Base-by-base conservation (phyloP, 805 yeast genomes). In the Nakazawaea ambrosiae region DNA sequence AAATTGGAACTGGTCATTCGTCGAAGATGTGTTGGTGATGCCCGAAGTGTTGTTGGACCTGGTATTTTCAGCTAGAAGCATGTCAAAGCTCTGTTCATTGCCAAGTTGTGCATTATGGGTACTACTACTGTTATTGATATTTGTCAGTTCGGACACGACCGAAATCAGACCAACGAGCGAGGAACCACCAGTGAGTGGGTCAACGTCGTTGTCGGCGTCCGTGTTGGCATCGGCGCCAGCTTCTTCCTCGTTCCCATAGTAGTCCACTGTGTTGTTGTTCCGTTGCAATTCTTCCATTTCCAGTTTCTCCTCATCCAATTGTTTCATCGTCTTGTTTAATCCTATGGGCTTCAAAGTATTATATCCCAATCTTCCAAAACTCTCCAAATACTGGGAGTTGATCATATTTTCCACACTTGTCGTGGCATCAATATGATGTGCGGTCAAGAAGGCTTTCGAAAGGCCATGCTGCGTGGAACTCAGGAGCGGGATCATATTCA, bases 331-430 rank as follows among this genome's bases (percentile, higher is more conserved):
- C 51, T 68, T 74, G 3, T 65, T 62, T 8, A 77, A 49, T 0
- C 87, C 88, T 9, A 80, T 65, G 0, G 88, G 87, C 31, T 62
- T 61, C 39, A 81, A 49, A 38, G 61, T 63, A 11, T 62, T 47
- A 53, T 61, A 65, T 0, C 85, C 86, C 17, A 68, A 47, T 4
- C 60, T 60, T 6, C 70, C 58, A 22, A 75, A 58, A 14, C 25
- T 46, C 22, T 50, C 50, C 26, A 62, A 37, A 30, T 56, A 50
- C 25, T 47, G 45, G 18, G 52, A 32, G 17, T 47, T 50, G 19
- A 39, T 45, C 10, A 54, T 40, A 20, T 57, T 45, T 16, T 50
- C 42, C 15, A 46, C 46, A 15, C 41, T 20, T 37, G 54, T 48
- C 19, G 47, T 44, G 35, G 50, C 53, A 27, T 36, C 25, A 17